These are phyloP conservation scores for Colletotrichum chrysophilum DNA, from an alignment of 2,329 filamentous ascomycete genomes.

Conservation along the genomic window DNA sequence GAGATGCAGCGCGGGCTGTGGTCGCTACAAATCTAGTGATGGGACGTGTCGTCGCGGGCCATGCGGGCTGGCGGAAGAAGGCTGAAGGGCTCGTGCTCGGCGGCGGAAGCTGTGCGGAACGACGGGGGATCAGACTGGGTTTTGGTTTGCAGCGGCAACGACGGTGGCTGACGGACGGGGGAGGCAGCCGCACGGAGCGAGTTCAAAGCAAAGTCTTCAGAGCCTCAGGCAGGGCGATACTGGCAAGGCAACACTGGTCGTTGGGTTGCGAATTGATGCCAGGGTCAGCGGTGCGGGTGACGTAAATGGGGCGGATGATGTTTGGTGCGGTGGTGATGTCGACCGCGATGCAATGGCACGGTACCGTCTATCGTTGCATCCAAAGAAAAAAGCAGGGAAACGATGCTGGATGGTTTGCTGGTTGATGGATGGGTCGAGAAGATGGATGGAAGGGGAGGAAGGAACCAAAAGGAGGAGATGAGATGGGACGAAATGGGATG, in stretches of 20 bases:
- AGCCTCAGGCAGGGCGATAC: neutral
- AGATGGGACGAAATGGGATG: neutral
- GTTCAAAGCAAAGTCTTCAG: neutral
- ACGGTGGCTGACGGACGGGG: neutral
- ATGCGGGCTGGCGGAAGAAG: neutral
- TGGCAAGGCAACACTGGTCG: neutral
- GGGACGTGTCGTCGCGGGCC: conserved; percentile 6
- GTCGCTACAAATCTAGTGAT: conserved; percentile 1
- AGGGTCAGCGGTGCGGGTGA: neutral
- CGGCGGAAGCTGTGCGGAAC: neutral
- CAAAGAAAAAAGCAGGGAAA: neutral
- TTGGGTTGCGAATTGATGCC: neutral
- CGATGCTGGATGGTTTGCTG: neutral
- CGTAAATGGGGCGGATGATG: neutral
- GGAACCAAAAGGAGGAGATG: neutral
- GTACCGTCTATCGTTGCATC: neutral
- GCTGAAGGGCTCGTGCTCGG: conserved; percentile 9
- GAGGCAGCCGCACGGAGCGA: neutral
- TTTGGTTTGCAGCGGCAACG: neutral
- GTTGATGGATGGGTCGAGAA: neutral
- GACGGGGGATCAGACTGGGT: neutral
- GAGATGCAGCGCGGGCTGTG: neutral
- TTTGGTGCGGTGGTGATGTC: neutral
- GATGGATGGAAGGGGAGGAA: neutral
- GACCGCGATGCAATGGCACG: neutral